Evolutionary conservation across 2,329 filamentous ascomycete genomes (phyloP).

Genomic region (Trichoderma atrobrunneum): DNA sequence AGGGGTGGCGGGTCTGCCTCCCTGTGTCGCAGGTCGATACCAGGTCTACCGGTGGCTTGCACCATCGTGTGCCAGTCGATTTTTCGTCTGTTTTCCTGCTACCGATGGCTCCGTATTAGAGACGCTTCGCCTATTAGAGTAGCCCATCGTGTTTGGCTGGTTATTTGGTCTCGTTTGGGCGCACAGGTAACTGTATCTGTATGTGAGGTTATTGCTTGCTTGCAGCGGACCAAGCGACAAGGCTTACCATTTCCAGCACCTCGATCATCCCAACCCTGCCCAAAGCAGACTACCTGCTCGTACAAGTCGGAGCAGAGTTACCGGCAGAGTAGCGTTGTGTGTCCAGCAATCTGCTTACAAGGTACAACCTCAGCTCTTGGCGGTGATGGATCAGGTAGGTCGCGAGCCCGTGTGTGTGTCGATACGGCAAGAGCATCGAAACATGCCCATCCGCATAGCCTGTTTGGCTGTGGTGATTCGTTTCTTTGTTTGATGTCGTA

Average conservation of each 20-base stretch:
- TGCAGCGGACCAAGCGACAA: not conserved
- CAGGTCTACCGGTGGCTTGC: constrained; percentile 18
- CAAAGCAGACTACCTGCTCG: not conserved
- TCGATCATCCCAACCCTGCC: not conserved
- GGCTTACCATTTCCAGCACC: not conserved
- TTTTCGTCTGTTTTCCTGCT: not conserved
- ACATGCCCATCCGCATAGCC: not conserved
- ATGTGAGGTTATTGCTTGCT: constrained; percentile 4
- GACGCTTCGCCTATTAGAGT: constrained; percentile 8
- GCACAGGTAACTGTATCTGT: not conserved
- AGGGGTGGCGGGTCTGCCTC: constrained; percentile 19
- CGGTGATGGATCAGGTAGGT: constrained; percentile 2
- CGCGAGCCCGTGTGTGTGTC: not conserved
- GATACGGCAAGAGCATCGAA: not conserved
- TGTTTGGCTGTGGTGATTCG: not conserved
- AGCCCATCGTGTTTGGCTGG: not conserved
- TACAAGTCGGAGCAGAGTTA: not conserved
- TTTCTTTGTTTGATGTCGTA: not conserved
- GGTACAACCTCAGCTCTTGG: constrained; percentile 2
- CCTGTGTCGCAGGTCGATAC: constrained; percentile 16
- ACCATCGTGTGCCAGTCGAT: constrained; percentile 5
- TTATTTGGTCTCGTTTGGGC: not conserved
- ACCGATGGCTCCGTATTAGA: not conserved
- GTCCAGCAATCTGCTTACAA: not conserved
- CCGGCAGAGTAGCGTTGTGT: not conserved